Base-by-base conservation (phyloP, 305 asterid species). In the Striga hermonthica region DNA sequence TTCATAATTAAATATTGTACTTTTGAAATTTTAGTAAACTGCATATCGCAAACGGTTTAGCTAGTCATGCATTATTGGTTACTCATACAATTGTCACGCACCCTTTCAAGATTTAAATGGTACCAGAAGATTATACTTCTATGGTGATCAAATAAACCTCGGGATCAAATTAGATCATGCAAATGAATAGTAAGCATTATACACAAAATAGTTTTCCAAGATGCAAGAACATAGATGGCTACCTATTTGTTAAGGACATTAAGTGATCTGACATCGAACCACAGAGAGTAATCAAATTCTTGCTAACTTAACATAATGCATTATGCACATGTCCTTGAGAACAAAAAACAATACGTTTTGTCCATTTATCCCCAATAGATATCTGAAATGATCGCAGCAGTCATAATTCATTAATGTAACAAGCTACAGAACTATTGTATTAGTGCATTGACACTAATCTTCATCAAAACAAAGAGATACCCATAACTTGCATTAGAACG, bases 401-500 rank as follows among this genome's bases (percentile, higher is more conserved):
- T n/a, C n/a, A n/a, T n/a, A n/a, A n/a, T n/a, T n/a, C n/a, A n/a
- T n/a, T 13, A 31, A 55, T 45, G n/a, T 3, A 66, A 63, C 7
- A 40, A 66, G 9, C 31, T 70, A 36, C 37, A 10, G 11, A 53
- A 52, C 14, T 8, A 54, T 43, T 9, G 50, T 59, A 53, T 12
- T 15, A 50, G 5, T 22, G 34, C 12, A 11, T 35, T 54, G 63
- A 49, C 43, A 50, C 15, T 38, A 50, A 47, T 44, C 45, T 31
- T 48, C 67, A 10, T 40, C 68, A 62, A 35, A 35, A 44, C 37
- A 55, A 60, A 53, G 48, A 59, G 9, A 50, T 68, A 60, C 28
- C 68, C 11, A 74, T 36, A 47, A 65, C 68, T 47, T 4, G 62
- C n/a, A 73, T 44, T 14, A 47, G 62, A 52, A 56, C 49, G 69